A percentile compares a stretch with the other conserved stretches of the same genome.
These are phyloP conservation scores for Fusarium chlamydosporum DNA, from an alignment of 2,329 filamentous ascomycete species.

Conservation along the genomic window DNA sequence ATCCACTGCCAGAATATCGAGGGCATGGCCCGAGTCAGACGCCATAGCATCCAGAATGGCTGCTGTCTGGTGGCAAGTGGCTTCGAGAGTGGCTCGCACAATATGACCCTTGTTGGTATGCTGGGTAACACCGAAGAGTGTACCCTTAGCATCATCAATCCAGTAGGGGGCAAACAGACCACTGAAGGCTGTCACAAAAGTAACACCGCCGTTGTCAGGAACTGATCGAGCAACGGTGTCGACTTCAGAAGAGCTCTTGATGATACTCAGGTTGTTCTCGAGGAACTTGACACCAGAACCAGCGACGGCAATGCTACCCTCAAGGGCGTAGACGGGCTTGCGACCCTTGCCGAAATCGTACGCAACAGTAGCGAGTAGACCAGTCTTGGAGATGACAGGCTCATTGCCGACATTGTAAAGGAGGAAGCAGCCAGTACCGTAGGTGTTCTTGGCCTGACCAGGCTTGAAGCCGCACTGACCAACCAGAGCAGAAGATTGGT, in stretches of 20 bases:
- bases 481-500: conserved; percentile 88
- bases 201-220: conserved; percentile 82
- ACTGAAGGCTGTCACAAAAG: conserved; percentile 91
- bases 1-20: conserved; percentile 84
- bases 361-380: conserved; percentile 86
- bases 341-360: conserved; percentile 79
- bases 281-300: conserved; percentile 85
- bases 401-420: conserved; percentile 89
- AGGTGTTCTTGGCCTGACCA: conserved; percentile 90
- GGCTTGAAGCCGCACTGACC: conserved; percentile 87
- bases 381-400: conserved; percentile 87
- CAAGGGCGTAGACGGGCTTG: conserved; percentile 81
- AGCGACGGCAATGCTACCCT: conserved; percentile 86
- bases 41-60: conserved; percentile 94
- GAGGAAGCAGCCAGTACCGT: conserved; percentile 90
- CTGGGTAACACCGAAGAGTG: conserved; percentile 87
- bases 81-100: conserved; percentile 89
- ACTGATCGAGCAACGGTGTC: conserved; percentile 67
- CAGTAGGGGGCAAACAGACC: conserved; percentile 94
- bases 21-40: conserved; percentile 81
- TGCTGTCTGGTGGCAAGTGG: conserved; percentile 92
- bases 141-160: conserved; percentile 93
- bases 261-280: conserved; percentile 74
- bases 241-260: conserved; percentile 64
- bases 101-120: conserved; percentile 89